Percentiles rank a stretch among this genome's conserved stretches.
Evolutionary conservation across 306 rosid species (phyloP).

Genomic region (Fragaria vesca): DNA sequence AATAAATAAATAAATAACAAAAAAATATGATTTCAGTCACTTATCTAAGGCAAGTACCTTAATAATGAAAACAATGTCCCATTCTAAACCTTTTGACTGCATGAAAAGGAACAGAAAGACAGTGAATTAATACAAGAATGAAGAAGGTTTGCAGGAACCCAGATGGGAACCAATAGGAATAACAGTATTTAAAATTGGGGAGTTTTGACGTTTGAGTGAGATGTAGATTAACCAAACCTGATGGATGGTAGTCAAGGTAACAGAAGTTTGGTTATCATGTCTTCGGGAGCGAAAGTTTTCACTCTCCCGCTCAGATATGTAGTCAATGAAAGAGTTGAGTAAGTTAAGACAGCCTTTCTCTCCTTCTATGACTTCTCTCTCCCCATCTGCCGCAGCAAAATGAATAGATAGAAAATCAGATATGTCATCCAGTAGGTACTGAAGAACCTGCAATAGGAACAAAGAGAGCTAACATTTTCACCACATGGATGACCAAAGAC

Average conservation of each 20-base stretch:
- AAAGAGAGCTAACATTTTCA: slow-evolving; percentile 19
- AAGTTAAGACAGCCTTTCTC: slow-evolving; percentile 58
- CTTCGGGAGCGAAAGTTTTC: slow-evolving; percentile 71
- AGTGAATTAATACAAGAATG: slow-evolving; percentile 7
- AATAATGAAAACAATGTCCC: slow-evolving; percentile 92
- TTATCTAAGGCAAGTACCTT: slow-evolving; percentile 53
- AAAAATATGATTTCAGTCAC: not conserved
- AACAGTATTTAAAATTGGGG: not conserved
- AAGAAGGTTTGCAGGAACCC: not conserved
- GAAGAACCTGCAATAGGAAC: slow-evolving; percentile 71
- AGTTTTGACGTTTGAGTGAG: not conserved
- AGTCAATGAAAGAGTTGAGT: slow-evolving; percentile 65
- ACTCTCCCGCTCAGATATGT: slow-evolving; percentile 70
- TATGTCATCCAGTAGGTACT: slow-evolving; percentile 81
- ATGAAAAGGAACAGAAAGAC: slow-evolving; percentile 23
- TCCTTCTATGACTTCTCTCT: slow-evolving; percentile 33
- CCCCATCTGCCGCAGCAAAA: slow-evolving; percentile 41
- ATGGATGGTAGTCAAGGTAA: slow-evolving; percentile 91
- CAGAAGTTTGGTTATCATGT: slow-evolving; percentile 68
- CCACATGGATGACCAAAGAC: slow-evolving; percentile 19
- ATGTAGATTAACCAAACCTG: slow-evolving; percentile 50
- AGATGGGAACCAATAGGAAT: not conserved
- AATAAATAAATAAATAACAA: not conserved
- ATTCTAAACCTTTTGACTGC: slow-evolving; percentile 97
- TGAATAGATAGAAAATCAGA: slow-evolving; percentile 70